phyloP scores from a whole-genome alignment of 1,284 basidiomycete species.

The Pascua guehoae region DNA sequence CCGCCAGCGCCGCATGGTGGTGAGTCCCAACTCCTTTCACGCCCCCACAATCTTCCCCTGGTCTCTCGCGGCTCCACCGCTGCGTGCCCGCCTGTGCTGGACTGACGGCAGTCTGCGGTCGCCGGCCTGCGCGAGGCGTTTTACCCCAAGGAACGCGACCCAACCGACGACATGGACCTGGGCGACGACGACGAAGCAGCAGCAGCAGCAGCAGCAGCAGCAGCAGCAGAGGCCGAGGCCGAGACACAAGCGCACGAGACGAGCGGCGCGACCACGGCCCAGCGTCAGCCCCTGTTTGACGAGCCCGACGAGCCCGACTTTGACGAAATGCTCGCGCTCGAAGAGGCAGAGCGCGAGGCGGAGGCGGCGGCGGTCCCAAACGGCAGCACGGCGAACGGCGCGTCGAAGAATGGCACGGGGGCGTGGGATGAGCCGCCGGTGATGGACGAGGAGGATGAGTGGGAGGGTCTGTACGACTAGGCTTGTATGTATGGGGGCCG shows the following conservation, averaged over 20 bases:
- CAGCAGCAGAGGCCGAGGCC: slow-evolving; percentile 6
- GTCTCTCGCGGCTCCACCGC: no score
- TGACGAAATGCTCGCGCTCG: slow-evolving; percentile 61
- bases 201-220: slow-evolving; percentile 4
- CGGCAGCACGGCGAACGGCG: not conserved
- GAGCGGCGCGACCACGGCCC: not conserved
- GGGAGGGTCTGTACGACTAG: slow-evolving; percentile 1
- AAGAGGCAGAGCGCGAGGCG: slow-evolving; percentile 56
- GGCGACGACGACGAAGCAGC: slow-evolving; percentile 12
- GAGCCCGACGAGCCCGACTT: slow-evolving; percentile 18
- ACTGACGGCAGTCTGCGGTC: slow-evolving; percentile 47
- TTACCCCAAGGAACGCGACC: slow-evolving; percentile 57
- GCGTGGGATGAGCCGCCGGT: slow-evolving; percentile 8
- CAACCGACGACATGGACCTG: slow-evolving; percentile 29
- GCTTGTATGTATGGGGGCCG: no score
- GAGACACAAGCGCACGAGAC: not conserved
- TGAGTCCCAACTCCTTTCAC: slow-evolving; percentile 46
- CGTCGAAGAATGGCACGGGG: not conserved
- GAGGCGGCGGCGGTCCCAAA: not conserved
- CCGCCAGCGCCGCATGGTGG: slow-evolving; percentile 75
- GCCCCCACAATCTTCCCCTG: not conserved
- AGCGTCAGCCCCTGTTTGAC: slow-evolving; percentile 36
- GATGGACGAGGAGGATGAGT: slow-evolving; percentile 30
- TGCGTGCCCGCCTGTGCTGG: not conserved
- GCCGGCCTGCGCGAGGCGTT: slow-evolving; percentile 56